phyloP scores from a whole-genome alignment of 2,329 filamentous ascomycete genomes.

The Colletotrichum siamense region DNA sequence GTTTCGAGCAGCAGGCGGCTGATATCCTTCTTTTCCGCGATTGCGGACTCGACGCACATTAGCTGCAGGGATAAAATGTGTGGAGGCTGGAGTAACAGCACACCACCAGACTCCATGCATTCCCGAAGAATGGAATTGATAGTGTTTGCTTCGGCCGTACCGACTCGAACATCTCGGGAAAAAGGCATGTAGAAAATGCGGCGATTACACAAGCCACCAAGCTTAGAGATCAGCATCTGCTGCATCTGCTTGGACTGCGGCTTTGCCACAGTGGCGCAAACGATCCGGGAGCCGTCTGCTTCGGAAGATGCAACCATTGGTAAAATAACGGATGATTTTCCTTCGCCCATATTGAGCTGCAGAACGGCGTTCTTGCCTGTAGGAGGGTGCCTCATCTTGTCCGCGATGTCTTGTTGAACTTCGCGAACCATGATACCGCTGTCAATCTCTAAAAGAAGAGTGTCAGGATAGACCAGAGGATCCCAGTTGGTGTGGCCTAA shows the following conservation, averaged over 20 bases:
- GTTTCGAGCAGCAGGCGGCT: slow-evolving; percentile 36
- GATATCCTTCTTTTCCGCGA: too few species aligned
- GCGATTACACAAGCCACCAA: slow-evolving; percentile 61
- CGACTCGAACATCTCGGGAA: slow-evolving; percentile 51
- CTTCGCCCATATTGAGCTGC: slow-evolving; percentile 76
- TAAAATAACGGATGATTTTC: slow-evolving; percentile 73
- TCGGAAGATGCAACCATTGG: slow-evolving; percentile 64
- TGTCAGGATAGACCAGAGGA: slow-evolving; percentile 58
- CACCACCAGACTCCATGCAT: slow-evolving; percentile 55
- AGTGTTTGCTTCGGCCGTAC: slow-evolving; percentile 25
- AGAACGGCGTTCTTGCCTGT: slow-evolving; percentile 55
- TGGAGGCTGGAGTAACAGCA: slow-evolving; percentile 68
- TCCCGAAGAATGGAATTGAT: slow-evolving; percentile 46
- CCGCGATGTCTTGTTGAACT: slow-evolving; percentile 63
- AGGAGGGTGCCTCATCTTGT: slow-evolving; percentile 54
- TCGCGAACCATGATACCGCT: slow-evolving; percentile 64
- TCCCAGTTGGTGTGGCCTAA: slow-evolving; percentile 62
- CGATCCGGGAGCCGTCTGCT: slow-evolving; percentile 55
- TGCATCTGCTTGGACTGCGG: slow-evolving; percentile 66
- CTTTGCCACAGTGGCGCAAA: slow-evolving; percentile 66
- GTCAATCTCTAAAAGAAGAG: slow-evolving; percentile 69
- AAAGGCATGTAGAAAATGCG: slow-evolving; percentile 65
- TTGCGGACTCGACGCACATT: slow-evolving; percentile 44
- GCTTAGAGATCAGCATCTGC: slow-evolving; percentile 56
- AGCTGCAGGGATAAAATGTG: slow-evolving; percentile 69